Base-by-base conservation (phyloP, 129 eudicot genomes). In the Erigeron canadensis region DNA sequence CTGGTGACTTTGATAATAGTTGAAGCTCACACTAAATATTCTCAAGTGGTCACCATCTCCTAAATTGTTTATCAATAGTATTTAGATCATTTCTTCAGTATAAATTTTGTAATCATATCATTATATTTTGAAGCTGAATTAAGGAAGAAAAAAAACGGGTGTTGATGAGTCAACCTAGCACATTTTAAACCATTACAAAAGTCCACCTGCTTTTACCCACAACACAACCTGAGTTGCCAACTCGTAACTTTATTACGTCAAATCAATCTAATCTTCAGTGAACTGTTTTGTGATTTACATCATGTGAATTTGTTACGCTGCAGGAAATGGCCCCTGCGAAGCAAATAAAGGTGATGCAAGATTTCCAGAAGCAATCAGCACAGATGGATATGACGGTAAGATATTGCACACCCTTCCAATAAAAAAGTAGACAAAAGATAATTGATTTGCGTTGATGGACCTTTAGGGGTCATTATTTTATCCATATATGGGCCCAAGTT, bases 321-420 rank as follows among this genome's bases (percentile, higher is more conserved):
- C 88, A 91, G 97, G 97, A 94, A 88, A 90, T 94, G 99, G 95
- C 76, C 39, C 99, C 99, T 48, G 94, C 93, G 48, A 85, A 89
- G 81, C 99, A 94, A 84, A 81, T 82, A 61, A 90, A 94, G 84
- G 84, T 89, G 75, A 82, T 94, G 66, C 89, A 80, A 83, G 99
- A 94, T 5, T 94, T 94, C 81, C 99, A 94, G 82, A 90, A 75
- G 79, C 97, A 94, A 64, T 94, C 99, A 37, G 99, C 99, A 50
- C 99, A 94, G 70, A 89, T 94, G 97, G 99, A 94, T 83, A 94
- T 94, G 99, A 94, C 99, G 42, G 99, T 94, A 86, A 89, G 96
- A 77, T 79, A 67, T n/a, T 50, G 60, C 71, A 50, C 70, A 66
- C 56, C 71, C 43, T 69, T 74, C 13, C 51, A 1, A 7, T 19